Evolutionary conservation across 257 asterid genomes (phyloP), one percentile per base, ranked within the genome.

Genomic region (Nicotiana benthamiana): DNA sequence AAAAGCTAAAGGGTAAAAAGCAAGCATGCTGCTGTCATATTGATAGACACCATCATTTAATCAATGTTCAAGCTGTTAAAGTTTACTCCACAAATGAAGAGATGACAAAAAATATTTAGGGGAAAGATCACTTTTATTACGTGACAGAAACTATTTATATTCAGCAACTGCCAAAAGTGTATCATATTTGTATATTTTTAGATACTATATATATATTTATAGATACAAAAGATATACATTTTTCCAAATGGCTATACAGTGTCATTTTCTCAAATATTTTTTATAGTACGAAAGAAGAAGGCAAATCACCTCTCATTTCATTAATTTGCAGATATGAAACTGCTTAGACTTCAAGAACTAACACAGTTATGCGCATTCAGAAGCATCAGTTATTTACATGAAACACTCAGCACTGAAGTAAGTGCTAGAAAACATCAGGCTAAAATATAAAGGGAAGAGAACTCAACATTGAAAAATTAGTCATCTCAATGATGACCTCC

Each of bases 11-110:
- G 56, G 30, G 62, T 40, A 32, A 56, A 83, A 85, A 43, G 63
- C 26, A 48, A 1, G 40, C 78, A 72, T 72, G 78, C 24, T 46
- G 17, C 43, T 24, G 13, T 74, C 80, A 75, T 65, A n/a, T 65
- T 75, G 48, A 30, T 75, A 86, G 65, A 82, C 86, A 75, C 51
- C 77, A 86, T 86, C 54, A 86, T 84, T 84, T 63, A 54, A 80
- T 20, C 83, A 48, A 63, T 61, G 85, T 59, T 68, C 61, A 79
- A 76, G 34, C 28, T 27, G 77, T 82, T 77, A 85, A 72, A 72
- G 76, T 9, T 18, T 1, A 36, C 34, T 34, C 77, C 77, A 46
- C 60, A 11, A 70, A 32, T 6, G 36, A 43, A 43, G 22, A 43
- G 34, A 68, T 40, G 34, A 36, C 43, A 36, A 36, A 36, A 36